Conservation (phyloP, 2,329 filamentous ascomycete genomes). For the Onygena corvina region DNA sequence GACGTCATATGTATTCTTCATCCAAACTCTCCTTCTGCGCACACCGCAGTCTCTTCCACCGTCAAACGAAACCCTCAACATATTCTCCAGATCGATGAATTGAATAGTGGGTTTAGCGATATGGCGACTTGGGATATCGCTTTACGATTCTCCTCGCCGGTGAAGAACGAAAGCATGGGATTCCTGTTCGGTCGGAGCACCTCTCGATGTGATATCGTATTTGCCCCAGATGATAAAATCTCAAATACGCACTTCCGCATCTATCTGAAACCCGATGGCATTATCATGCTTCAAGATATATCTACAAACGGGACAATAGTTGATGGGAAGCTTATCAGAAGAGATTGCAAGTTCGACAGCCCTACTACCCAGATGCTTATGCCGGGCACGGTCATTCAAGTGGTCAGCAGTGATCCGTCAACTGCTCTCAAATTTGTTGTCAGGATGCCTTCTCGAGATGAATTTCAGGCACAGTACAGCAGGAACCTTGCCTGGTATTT, state of each 20-base stretch:
- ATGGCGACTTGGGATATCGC: constrained; percentile 50
- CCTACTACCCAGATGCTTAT: constrained; percentile 52
- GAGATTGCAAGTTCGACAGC: constrained; percentile 28
- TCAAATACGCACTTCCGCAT: constrained; percentile 97
- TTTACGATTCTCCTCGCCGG: constrained; percentile 60
- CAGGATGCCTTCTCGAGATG: constrained; percentile 65
- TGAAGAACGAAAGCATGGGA: constrained; percentile 57
- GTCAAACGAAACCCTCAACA: constrained; percentile 44
- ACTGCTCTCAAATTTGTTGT: constrained; percentile 72
- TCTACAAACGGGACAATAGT: constrained; percentile 95
- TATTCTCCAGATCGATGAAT: constrained; percentile 43
- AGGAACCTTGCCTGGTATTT: constrained; percentile 60
- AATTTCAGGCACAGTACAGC: constrained; percentile 54
- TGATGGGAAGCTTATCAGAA: constrained; percentile 57
- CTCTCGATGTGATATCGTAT: constrained; percentile 56
- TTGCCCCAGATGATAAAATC: constrained; percentile 60
- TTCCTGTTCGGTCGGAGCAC: constrained; percentile 78
- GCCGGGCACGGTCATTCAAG: constrained; percentile 60
- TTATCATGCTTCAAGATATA: constrained; percentile 82
- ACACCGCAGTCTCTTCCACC: constrained; percentile 53
- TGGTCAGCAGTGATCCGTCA: constrained; percentile 41
- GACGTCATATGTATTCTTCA: constrained; percentile 85
- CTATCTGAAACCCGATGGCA: constrained; percentile 71
- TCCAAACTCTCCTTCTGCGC: constrained; percentile 61
- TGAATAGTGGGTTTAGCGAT: constrained; percentile 32